Base-by-base conservation (phyloP, 116 monocot genomes). In the Dioscorea cayenensis region DNA sequence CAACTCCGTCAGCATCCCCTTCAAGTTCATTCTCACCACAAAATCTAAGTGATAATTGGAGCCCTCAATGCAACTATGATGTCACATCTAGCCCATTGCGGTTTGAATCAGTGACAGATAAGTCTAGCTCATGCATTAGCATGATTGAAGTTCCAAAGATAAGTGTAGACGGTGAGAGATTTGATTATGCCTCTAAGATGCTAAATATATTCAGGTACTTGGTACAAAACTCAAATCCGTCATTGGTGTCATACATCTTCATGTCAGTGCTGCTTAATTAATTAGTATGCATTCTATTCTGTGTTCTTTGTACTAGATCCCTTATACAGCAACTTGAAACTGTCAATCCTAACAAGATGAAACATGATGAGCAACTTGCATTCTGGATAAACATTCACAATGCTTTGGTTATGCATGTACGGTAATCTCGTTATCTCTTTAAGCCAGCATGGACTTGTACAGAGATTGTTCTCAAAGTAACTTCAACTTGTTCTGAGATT, bases 341-440 rank as follows among this genome's bases (percentile, higher is more conserved):
- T 21, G 66, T 87, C 36, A 74, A 91, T 58, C 91, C 91, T 28
- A 79, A 48, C 36, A 82, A 79, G 64, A 71, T 91, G 80, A 60
- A 20, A 8, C 78, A 76, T 61, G 74, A 85, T 12, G 87, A 87
- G 70, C 78, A 87, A 72, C 80, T 89, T 19, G 73, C 78, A 13
- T 94, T 94, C 75, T 90, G 87, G 90, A 82, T 94, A 28, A 94
- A 94, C 73, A 80, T 94, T 49, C 88, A 90, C 66, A 94, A 90
- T 80, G 85, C 94, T 29, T 71, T 94, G 75, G 82, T 88, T 59
- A 90, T 90, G 90, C 90, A 94, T 80, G 94, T 90, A 90, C 5
- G 87, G 25, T 36, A 14, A 35, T 12, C 16, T 29, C 0, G 55
- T 19, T 58, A 20, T 10, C 18, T 18, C 2, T 59, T 12, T 43